Conservation (phyloP, 805 yeast species). For the Ogataea degrootiae region DNA sequence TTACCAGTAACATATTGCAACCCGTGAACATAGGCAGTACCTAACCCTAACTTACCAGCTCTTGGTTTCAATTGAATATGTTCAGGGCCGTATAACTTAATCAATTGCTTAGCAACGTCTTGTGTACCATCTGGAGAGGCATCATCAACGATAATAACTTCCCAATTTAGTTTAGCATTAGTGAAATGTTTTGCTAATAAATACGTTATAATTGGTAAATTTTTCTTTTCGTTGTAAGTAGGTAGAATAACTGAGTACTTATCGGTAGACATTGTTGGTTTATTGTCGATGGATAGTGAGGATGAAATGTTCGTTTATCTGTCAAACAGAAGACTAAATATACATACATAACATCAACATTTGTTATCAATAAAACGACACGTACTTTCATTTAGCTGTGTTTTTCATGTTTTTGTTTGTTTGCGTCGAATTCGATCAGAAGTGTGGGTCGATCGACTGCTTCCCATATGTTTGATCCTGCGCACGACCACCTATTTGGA, state of each 20-base stretch:
- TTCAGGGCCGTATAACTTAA: constrained; percentile 51
- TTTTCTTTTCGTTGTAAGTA: constrained; percentile 70
- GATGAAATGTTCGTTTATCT: too few relatives aligned
- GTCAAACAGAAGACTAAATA: too few relatives aligned
- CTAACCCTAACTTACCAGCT: constrained; percentile 73
- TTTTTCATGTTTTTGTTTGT: too few relatives aligned
- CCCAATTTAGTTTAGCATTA: constrained; percentile 60
- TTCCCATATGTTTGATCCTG: too few relatives aligned
- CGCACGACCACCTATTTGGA: too few relatives aligned
- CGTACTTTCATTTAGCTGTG: too few relatives aligned
- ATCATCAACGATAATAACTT: constrained; percentile 72
- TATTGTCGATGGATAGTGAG: too few relatives aligned
- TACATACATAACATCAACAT: too few relatives aligned
- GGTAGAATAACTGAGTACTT: constrained; percentile 75
- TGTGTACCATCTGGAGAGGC: constrained; percentile 82
- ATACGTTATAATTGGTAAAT: constrained; percentile 65
- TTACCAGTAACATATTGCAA: constrained; percentile 66
- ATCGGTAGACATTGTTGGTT: constrained; percentile 24
- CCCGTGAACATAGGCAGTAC: constrained; percentile 79
- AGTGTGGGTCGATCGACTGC: neutral
- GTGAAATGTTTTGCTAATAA: constrained; percentile 64
- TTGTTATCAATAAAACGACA: too few relatives aligned
- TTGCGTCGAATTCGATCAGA: too few relatives aligned
- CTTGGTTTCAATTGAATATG: constrained; percentile 65
- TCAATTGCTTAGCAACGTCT: constrained; percentile 58